These are phyloP conservation scores for Aspergillus fructus DNA, from an alignment of 2,329 filamentous ascomycete genomes.

Conservation along the genomic window DNA sequence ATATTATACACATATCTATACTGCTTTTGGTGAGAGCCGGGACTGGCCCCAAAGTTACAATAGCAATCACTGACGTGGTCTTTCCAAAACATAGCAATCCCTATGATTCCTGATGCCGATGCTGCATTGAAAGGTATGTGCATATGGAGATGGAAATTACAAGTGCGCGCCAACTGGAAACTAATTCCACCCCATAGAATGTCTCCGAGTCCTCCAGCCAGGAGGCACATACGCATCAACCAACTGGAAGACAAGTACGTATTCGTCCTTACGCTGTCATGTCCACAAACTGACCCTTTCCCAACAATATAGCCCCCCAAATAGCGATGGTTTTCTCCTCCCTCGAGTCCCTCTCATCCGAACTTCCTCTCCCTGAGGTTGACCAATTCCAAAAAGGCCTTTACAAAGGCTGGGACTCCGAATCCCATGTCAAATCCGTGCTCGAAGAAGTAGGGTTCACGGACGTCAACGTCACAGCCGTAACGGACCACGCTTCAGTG, in stretches of 20 bases:
- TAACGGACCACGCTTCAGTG: slow-evolving; percentile 16
- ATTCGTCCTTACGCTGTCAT: neutral
- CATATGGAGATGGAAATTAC: neutral
- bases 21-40: slow-evolving; percentile 43
- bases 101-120: slow-evolving; percentile 46
- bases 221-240: slow-evolving; percentile 36
- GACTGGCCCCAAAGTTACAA: neutral
- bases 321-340: slow-evolving; percentile 23
- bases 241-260: slow-evolving; percentile 36
- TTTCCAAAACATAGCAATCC: slow-evolving; percentile 30
- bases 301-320: slow-evolving; percentile 26
- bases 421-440: slow-evolving; percentile 20
- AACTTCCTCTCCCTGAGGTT: slow-evolving; percentile 25
- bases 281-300: neutral
- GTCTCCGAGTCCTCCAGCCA: slow-evolving; percentile 33
- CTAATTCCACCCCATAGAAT: slow-evolving; percentile 21
- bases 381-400: slow-evolving; percentile 20
- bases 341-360: slow-evolving; percentile 25
- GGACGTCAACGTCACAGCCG: slow-evolving; percentile 22
- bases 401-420: slow-evolving; percentile 26
- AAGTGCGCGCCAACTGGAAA: neutral
- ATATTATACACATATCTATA: slow-evolving; percentile 47
- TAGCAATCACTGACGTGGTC: neutral
- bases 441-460: slow-evolving; percentile 24
- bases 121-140: slow-evolving; percentile 37